A percentile compares a stretch with the other conserved stretches of the same genome.
Evolutionary conservation across 306 rosid genomes (phyloP).

Genomic region (Spatholobus suberectus): DNA sequence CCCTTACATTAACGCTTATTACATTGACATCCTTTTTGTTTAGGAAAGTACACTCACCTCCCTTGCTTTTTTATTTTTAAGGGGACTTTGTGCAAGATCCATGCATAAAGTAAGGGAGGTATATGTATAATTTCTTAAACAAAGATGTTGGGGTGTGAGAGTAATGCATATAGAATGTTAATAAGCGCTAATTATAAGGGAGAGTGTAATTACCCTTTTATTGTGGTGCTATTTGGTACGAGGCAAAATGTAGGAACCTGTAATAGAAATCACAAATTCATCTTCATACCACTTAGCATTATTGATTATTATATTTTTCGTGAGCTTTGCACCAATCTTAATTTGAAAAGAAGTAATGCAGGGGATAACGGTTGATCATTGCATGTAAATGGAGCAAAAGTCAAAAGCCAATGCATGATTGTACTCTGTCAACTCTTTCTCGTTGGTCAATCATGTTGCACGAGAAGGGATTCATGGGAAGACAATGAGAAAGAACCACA

Average conservation of each 20-base stretch:
- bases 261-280: neutral
- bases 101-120: neutral
- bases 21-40: neutral
- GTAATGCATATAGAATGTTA: neutral
- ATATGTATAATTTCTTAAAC: neutral
- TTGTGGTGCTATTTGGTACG: neutral
- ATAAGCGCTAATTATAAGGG: no score
- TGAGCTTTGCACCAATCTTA: slow-evolving; percentile 57
- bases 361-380: slow-evolving; percentile 65
- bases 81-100: neutral
- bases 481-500: slow-evolving; percentile 31
- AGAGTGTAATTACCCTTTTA: no score
- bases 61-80: neutral
- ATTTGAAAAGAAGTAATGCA: slow-evolving; percentile 65
- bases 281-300: neutral
- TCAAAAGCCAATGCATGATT: slow-evolving; percentile 23
- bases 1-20: neutral
- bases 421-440: slow-evolving; percentile 21
- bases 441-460: slow-evolving; percentile 26
- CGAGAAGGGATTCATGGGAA: slow-evolving; percentile 37
- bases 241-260: neutral
- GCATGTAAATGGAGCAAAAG: slow-evolving; percentile 44
- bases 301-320: neutral
- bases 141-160: neutral
- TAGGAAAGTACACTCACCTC: neutral